Percentiles rank a stretch among this genome's conserved stretches.
Conservation (phyloP, 768 basidiomycete species). For the Collybia mongolica region DNA sequence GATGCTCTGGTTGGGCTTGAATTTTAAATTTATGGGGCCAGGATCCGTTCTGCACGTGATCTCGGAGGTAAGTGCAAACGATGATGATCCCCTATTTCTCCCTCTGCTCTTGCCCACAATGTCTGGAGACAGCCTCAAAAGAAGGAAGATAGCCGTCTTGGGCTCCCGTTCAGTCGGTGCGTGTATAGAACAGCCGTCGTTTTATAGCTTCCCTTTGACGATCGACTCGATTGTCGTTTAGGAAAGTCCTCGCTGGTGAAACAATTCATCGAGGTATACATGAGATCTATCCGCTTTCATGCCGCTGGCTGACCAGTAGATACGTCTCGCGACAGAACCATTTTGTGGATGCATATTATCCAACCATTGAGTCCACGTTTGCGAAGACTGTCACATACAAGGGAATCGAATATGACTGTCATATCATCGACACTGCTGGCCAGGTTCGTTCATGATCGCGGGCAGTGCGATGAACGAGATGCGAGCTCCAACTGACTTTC, state of each 20-base stretch:
- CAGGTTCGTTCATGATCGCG: slow-evolving; percentile 56
- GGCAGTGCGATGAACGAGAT: too few species aligned
- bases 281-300: too few species aligned
- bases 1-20: too few species aligned
- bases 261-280: slow-evolving; percentile 77
- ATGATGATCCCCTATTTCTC: slow-evolving; percentile 1
- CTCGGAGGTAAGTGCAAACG: too few species aligned
- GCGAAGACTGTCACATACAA: slow-evolving; percentile 85
- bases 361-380: slow-evolving; percentile 90
- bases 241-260: slow-evolving; percentile 96
- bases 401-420: slow-evolving; percentile 91
- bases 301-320: too few species aligned
- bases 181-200: slow-evolving; percentile 23
- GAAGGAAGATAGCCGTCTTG: slow-evolving; percentile 87
- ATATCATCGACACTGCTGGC: slow-evolving; percentile 97
- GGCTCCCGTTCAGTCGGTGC: slow-evolving; percentile 89
- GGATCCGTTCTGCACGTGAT: too few species aligned
- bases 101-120: slow-evolving; percentile 12
- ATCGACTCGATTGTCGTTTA: slow-evolving; percentile 26
- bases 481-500: background rate
- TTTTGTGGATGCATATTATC: slow-evolving; percentile 92
- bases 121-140: slow-evolving; percentile 49
- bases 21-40: too few species aligned
- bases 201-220: slow-evolving; percentile 1
- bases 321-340: slow-evolving; percentile 45